A percentile compares a stretch with the other conserved stretches of the same genome.
Conservation (phyloP, 768 basidiomycete genomes). For the Xanthoconium stramineum region DNA sequence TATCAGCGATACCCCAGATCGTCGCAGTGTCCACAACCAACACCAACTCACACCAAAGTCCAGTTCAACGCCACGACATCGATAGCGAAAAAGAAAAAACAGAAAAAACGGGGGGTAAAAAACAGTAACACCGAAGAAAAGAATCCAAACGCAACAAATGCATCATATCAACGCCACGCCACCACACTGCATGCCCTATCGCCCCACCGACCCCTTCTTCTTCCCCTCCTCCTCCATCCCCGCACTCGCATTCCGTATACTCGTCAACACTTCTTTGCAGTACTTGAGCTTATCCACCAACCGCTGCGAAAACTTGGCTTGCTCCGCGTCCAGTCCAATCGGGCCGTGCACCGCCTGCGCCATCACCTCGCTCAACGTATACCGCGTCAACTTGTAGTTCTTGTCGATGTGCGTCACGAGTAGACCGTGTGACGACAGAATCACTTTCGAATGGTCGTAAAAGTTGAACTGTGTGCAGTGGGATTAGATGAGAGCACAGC, state of each 20-base stretch:
- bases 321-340: constrained; percentile 43
- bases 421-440: constrained; percentile 78
- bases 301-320: constrained; percentile 58
- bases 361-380: constrained; percentile 71
- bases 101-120: too few species aligned
- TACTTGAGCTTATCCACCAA: constrained; percentile 74
- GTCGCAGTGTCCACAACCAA: too few species aligned
- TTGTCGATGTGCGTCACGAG: constrained; percentile 90
- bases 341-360: constrained; percentile 39
- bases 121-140: too few species aligned
- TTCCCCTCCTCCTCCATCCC: constrained; percentile 25
- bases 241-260: constrained; percentile 61
- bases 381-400: constrained; percentile 72
- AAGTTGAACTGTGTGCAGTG: constrained; percentile 83
- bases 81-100: too few species aligned
- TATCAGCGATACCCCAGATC: too few species aligned
- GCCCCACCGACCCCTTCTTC: constrained; percentile 15
- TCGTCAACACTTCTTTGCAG: constrained; percentile 78
- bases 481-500: background rate
- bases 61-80: too few species aligned
- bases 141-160: too few species aligned
- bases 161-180: too few species aligned
- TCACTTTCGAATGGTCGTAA: constrained; percentile 94
- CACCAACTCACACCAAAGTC: too few species aligned
- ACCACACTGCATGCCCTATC: background rate